These are phyloP conservation scores for Cystofilobasidium ferigula DNA, from an alignment of 768 basidiomycete species.

Conservation along the genomic window DNA sequence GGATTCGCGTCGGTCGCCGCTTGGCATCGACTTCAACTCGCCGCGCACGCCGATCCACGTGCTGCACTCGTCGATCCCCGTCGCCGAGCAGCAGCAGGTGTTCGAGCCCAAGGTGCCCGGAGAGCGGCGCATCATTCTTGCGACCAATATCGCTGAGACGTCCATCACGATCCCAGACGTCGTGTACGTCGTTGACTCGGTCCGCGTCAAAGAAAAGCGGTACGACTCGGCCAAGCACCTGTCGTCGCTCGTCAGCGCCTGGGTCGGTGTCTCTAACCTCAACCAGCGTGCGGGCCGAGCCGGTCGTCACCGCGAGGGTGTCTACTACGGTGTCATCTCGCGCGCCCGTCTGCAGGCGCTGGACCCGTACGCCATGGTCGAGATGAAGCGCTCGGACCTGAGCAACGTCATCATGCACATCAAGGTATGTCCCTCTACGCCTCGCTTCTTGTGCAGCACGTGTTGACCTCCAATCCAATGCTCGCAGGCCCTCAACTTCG, in stretches of 20 bases:
- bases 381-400: constrained; percentile 85
- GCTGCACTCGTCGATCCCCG: constrained; percentile 78
- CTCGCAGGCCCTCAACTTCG: constrained; percentile 60
- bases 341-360: constrained; percentile 51
- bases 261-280: constrained; percentile 81
- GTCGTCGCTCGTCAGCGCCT: constrained; percentile 76
- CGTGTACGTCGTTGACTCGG: constrained; percentile 85
- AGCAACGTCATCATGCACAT: constrained; percentile 93
- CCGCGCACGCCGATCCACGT: constrained; percentile 59
- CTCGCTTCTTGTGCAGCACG: background rate
- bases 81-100: constrained; percentile 76
- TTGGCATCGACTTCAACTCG: constrained; percentile 52
- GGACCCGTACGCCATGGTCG: constrained; percentile 73
- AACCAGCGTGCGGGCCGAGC: constrained; percentile 87
- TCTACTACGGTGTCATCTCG: constrained; percentile 77
- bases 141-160: constrained; percentile 93
- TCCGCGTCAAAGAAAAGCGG: constrained; percentile 72
- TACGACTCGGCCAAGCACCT: constrained; percentile 83
- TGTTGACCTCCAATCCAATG: background rate
- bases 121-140: constrained; percentile 73
- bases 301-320: constrained; percentile 77
- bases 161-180: constrained; percentile 91
- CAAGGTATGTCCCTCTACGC: constrained; percentile 43
- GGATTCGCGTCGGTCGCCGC: constrained; percentile 41
- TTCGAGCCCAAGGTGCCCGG: constrained; percentile 70